A percentile compares a stretch with the other conserved stretches of the same genome.
Conservation (phyloP, 805 yeast species). For the Schizosaccharomyces osmophilus region DNA sequence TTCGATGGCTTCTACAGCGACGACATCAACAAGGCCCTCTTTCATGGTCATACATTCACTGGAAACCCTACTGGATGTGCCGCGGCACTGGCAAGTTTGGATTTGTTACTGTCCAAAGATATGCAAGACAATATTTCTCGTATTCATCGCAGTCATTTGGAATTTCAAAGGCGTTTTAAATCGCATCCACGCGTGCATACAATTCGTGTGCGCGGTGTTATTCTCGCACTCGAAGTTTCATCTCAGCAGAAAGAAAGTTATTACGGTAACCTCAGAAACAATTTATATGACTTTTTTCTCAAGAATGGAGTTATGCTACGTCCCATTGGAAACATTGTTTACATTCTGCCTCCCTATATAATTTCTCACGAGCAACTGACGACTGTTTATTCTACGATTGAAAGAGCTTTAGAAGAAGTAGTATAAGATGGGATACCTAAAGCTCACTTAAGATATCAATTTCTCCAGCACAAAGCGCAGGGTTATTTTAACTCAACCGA, state of each 20-base stretch:
- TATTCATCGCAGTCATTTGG: slow-evolving; percentile 9
- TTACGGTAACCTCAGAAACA: slow-evolving; percentile 7
- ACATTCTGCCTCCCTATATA: slow-evolving; percentile 6
- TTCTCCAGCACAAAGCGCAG: too few relatives aligned
- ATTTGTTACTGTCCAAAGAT: slow-evolving; percentile 6
- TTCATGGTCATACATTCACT: slow-evolving; percentile 12
- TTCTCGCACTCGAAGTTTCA: not conserved
- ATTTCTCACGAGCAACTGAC: not conserved
- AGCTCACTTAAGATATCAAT: too few relatives aligned
- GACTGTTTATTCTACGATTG: too few relatives aligned
- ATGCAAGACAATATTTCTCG: slow-evolving; percentile 8
- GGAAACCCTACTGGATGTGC: slow-evolving; percentile 12
- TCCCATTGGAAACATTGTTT: slow-evolving; percentile 10
- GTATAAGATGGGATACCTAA: too few relatives aligned
- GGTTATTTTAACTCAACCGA: too few relatives aligned
- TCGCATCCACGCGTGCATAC: slow-evolving; percentile 7
- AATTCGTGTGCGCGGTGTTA: slow-evolving; percentile 1
- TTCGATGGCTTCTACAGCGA: slow-evolving; percentile 9
- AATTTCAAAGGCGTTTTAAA: slow-evolving; percentile 7
- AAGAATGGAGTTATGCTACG: not conserved
- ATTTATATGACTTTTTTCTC: too few relatives aligned
- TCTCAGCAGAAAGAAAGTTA: slow-evolving; percentile 7
- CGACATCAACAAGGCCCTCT: slow-evolving; percentile 10
- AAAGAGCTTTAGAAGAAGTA: too few relatives aligned
- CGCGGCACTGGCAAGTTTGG: slow-evolving; percentile 8